Percentiles rank a stretch among this genome's conserved stretches.
phyloP scores from a whole-genome alignment of 2,329 filamentous ascomycete species.

The Sporothrix inflata region DNA sequence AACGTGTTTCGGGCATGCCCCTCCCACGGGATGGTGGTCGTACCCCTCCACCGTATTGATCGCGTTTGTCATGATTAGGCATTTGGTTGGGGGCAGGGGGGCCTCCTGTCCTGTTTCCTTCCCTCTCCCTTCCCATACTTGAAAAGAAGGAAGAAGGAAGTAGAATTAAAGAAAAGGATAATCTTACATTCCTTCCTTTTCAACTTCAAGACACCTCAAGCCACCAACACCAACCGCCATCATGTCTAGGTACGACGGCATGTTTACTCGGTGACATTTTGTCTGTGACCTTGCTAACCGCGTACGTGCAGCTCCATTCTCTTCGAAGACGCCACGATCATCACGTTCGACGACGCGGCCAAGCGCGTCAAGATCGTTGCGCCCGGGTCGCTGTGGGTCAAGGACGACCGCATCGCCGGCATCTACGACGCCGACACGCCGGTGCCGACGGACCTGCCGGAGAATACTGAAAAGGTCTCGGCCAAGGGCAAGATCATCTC shows the following conservation, averaged over 20 bases:
- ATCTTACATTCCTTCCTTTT: not conserved
- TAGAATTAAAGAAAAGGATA: not conserved
- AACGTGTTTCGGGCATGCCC: not conserved
- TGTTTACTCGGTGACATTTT: not conserved
- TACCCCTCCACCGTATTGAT: too few relatives aligned
- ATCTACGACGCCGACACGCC: constrained; percentile 9
- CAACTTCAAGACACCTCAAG: not conserved
- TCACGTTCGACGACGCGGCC: constrained; percentile 2
- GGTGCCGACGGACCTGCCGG: not conserved
- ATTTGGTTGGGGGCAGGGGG: too few relatives aligned
- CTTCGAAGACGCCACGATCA: not conserved
- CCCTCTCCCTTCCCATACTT: not conserved
- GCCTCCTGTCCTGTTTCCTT: not conserved
- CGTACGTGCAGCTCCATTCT: not conserved
- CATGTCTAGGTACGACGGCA: constrained; percentile 6
- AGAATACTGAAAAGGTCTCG: not conserved
- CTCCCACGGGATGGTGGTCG: not conserved
- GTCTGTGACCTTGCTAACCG: too few relatives aligned
- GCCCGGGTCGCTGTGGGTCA: not conserved
- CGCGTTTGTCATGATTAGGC: too few relatives aligned
- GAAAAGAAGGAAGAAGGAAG: not conserved
- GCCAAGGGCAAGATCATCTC: constrained; percentile 13
- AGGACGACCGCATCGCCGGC: constrained; percentile 1
- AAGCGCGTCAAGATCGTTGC: constrained; percentile 8
- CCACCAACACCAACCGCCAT: not conserved